Evolutionary conservation across 768 basidiomycete species (phyloP).

Genomic region (Cystofilobasidium capitatum): DNA sequence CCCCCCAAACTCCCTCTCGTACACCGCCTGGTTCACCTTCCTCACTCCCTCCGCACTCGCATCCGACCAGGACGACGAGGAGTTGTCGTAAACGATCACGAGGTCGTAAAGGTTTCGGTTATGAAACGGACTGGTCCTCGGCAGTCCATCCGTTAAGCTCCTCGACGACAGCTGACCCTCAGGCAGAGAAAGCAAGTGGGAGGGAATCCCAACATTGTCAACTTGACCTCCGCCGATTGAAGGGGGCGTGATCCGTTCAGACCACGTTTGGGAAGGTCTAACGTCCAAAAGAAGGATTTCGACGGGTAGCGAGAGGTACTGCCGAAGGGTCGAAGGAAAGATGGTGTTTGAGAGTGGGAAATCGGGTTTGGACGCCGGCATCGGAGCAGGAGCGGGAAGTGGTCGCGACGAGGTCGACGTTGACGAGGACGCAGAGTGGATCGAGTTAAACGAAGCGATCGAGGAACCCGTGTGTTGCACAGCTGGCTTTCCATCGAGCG

Average conservation of each 20-base stretch:
- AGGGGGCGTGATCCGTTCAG: not conserved
- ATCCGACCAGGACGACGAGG: slow-evolving; percentile 33
- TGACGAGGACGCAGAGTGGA: not conserved
- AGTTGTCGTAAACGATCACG: slow-evolving; percentile 69
- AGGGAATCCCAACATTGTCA: not conserved
- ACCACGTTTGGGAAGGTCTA: slow-evolving; percentile 37
- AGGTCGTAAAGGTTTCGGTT: slow-evolving; percentile 83
- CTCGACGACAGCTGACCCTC: not conserved
- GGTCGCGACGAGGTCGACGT: not conserved
- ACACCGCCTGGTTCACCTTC: slow-evolving; percentile 48
- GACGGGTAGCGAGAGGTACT: slow-evolving; percentile 48
- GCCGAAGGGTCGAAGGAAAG: slow-evolving; percentile 51
- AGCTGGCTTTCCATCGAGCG: not conserved
- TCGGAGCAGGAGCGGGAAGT: not conserved
- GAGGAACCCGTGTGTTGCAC: slow-evolving; percentile 6
- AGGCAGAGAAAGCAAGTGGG: not conserved
- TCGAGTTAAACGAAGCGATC: not conserved
- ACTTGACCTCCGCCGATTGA: not conserved
- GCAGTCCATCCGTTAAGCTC: slow-evolving; percentile 47
- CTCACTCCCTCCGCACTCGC: not conserved
- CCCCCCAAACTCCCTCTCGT: slow-evolving; percentile 54
- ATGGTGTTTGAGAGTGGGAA: slow-evolving; percentile 56
- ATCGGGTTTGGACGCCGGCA: slow-evolving; percentile 22
- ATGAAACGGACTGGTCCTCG: slow-evolving; percentile 55
- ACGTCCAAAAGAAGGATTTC: slow-evolving; percentile 73